Evolutionary conservation across 352 stramenopile genomes (phyloP).

Genomic region (Globisporangium ultimum): DNA sequence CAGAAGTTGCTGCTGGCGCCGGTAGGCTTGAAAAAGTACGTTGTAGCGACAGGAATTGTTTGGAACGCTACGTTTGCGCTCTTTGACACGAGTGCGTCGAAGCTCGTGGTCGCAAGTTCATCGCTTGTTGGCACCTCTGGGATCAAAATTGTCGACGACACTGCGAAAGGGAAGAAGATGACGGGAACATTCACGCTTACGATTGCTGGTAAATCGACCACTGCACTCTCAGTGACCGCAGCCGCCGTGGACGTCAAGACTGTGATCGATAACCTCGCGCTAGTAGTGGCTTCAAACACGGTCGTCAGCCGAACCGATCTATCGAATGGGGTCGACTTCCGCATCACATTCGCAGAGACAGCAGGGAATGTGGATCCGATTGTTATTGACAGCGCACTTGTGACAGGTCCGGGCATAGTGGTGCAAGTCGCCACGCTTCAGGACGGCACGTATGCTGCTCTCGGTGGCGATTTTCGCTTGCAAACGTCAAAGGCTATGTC

Average conservation of each 20-base stretch:
- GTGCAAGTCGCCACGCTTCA: constrained; percentile 15
- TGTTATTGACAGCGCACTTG: constrained; percentile 14
- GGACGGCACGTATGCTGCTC: constrained; percentile 25
- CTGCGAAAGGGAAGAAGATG: constrained; percentile 11
- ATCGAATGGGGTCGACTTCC: not conserved
- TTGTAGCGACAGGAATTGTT: constrained; percentile 13
- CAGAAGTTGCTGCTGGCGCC: constrained; percentile 19
- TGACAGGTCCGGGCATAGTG: constrained; percentile 20
- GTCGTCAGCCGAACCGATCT: constrained; percentile 1
- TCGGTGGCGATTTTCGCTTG: constrained; percentile 24
- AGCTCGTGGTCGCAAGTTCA: constrained; percentile 16
- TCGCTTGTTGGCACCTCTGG: constrained; percentile 23
- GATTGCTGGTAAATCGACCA: constrained; percentile 6
- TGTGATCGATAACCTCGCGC: constrained; percentile 12
- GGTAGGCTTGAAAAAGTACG: constrained; percentile 18
- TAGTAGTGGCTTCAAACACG: constrained; percentile 8
- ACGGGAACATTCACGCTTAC: constrained; percentile 22
- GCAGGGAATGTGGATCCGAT: constrained; percentile 20
- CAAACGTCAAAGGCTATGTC: constrained; percentile 1
- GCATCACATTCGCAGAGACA: constrained; percentile 20
- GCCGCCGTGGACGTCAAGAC: constrained; percentile 6
- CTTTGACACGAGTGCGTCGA: constrained; percentile 20
- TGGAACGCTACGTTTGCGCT: constrained; percentile 32
- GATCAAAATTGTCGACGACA: constrained; percentile 17
- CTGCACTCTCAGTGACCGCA: constrained; percentile 2